These are phyloP conservation scores for Ganoderma sinense DNA, from an alignment of 1,284 basidiomycete species.

Conservation along the genomic window DNA sequence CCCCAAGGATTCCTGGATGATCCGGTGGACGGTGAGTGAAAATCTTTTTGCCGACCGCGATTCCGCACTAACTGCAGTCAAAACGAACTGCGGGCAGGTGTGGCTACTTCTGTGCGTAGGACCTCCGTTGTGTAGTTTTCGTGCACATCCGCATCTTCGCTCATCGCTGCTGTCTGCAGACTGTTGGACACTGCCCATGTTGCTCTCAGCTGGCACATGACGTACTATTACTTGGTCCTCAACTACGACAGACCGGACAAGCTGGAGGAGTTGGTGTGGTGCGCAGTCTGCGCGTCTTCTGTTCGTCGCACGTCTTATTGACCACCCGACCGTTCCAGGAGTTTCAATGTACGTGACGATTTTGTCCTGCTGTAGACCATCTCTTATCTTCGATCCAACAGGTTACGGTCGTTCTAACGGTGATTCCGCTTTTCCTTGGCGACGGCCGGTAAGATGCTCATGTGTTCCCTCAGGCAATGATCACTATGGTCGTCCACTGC, in stretches of 20 bases:
- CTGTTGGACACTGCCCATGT: conserved; percentile 23
- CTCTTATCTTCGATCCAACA: not conserved
- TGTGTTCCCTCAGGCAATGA: conserved; percentile 11
- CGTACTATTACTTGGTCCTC: conserved; percentile 28
- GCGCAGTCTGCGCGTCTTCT: not conserved
- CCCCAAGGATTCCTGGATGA: conserved; percentile 19
- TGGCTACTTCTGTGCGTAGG: conserved; percentile 21
- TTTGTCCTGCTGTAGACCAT: not conserved
- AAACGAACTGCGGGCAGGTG: conserved; percentile 5
- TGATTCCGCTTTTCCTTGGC: not conserved
- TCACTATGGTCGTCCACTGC: conserved; percentile 25
- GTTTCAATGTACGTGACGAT: conserved; percentile 16
- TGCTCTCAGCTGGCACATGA: conserved; percentile 24
- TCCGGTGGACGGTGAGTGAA: conserved; percentile 17
- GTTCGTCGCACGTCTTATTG: not conserved
- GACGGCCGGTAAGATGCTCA: not conserved
- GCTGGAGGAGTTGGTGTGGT: conserved; percentile 22
- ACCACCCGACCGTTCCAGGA: conserved; percentile 12
- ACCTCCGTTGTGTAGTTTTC: not conserved
- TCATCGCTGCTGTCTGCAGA: not conserved
- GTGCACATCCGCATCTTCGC: not conserved
- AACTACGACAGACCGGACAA: conserved; percentile 22
- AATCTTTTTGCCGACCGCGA: no score
- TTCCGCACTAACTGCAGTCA: not conserved
- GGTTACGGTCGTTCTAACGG: conserved; percentile 20